These are phyloP conservation scores for Scedosporium dehoogii DNA, from an alignment of 2,329 filamentous ascomycete species.

Conservation along the genomic window DNA sequence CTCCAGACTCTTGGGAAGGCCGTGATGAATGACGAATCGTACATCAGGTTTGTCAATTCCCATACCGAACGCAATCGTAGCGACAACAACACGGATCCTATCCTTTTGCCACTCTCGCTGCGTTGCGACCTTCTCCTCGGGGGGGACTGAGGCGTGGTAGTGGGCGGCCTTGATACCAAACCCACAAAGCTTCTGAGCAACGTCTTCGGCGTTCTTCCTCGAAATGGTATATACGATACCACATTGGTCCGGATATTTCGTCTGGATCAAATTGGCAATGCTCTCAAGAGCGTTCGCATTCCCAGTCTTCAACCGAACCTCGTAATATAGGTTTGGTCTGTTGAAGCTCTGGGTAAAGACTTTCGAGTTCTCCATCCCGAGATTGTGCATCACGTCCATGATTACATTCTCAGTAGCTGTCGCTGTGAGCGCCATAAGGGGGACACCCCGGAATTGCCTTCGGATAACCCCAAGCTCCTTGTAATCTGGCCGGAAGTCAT, in stretches of 20 bases:
- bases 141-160: conserved; percentile 74
- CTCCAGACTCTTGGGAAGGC: conserved; percentile 87
- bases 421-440: conserved; percentile 89
- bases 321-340: conserved; percentile 85
- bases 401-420: conserved; percentile 93
- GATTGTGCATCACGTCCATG: conserved; percentile 80
- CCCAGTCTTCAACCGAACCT: conserved; percentile 64
- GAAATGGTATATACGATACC: conserved; percentile 94
- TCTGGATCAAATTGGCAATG: conserved; percentile 59
- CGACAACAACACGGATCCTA: conserved; percentile 78
- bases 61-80: conserved; percentile 98
- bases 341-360: conserved; percentile 92
- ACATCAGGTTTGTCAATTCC: conserved; percentile 98
- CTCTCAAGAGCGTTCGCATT: conserved; percentile 31
- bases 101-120: conserved; percentile 80
- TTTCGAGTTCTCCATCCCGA: conserved; percentile 71
- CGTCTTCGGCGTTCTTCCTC: conserved; percentile 68
- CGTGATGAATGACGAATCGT: conserved; percentile 90
- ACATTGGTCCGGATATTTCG: conserved; percentile 59
- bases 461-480: conserved; percentile 73
- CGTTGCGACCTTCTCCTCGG: conserved; percentile 56
- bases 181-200: conserved; percentile 59
- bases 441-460: conserved; percentile 63
- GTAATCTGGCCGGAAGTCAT: conserved; percentile 95
- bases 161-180: conserved; percentile 64